Percentiles rank a stretch among this genome's conserved stretches.
Evolutionary conservation across 768 basidiomycete species (phyloP).

Genomic region (Calocybe cyanea): DNA sequence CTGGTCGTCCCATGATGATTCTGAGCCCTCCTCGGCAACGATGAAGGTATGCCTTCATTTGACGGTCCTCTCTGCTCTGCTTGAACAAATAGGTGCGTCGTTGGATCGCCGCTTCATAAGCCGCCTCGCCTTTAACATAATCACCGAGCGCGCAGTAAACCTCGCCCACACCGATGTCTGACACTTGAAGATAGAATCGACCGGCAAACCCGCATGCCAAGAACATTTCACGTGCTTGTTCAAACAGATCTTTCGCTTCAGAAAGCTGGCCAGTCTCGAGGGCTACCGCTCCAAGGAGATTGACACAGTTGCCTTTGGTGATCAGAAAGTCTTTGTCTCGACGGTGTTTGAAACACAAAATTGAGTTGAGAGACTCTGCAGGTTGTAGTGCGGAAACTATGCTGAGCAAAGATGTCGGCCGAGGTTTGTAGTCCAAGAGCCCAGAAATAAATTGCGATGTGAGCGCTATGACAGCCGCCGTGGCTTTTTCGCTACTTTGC

Average conservation of each 20-base stretch:
- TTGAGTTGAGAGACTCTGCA: background rate
- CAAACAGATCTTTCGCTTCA: background rate
- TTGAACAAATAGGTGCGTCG: background rate
- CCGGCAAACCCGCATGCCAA: background rate
- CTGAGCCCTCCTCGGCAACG: background rate
- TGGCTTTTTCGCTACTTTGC: background rate
- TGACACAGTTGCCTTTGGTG: background rate
- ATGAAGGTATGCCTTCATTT: background rate
- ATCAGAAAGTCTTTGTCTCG: background rate
- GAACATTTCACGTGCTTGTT: background rate
- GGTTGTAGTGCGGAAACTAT: background rate
- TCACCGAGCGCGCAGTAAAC: background rate
- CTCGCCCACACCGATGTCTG: too few species aligned
- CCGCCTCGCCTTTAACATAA: slow-evolving; percentile 1
- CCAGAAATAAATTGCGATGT: background rate
- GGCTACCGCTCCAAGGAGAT: background rate
- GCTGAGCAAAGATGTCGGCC: background rate
- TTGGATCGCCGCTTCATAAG: background rate
- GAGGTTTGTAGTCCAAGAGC: slow-evolving; percentile 5
- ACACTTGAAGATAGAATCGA: too few species aligned
- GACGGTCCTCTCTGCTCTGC: background rate
- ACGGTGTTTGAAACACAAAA: background rate
- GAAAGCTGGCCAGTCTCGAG: background rate
- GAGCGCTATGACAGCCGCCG: too few species aligned
- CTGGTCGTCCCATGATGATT: background rate